Conservation (phyloP, 805 yeast genomes). For the Pichia heedii region DNA sequence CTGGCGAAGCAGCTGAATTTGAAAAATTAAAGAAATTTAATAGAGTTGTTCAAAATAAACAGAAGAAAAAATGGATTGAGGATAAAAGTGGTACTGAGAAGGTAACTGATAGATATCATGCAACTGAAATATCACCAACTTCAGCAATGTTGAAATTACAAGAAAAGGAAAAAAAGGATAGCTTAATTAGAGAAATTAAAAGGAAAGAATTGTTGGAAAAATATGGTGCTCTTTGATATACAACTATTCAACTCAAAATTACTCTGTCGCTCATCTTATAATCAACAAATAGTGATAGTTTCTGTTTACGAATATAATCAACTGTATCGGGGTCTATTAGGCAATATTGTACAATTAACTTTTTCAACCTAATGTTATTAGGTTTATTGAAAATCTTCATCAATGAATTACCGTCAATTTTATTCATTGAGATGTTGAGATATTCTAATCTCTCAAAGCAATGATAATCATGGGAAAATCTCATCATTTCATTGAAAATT, state of each 20-base stretch:
- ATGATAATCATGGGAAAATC: not conserved
- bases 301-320: not conserved
- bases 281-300: not conserved
- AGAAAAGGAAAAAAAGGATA: conserved; percentile 25
- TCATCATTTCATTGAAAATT: not conserved
- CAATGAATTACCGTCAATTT: not conserved
- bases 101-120: conserved; percentile 18
- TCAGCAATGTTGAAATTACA: conserved; percentile 31
- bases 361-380: not conserved
- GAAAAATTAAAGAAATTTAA: conserved; percentile 41
- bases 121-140: conserved; percentile 40
- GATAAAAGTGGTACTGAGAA: conserved; percentile 10
- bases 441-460: not conserved
- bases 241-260: too few species aligned
- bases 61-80: conserved; percentile 12
- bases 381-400: not conserved
- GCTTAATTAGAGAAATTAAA: conserved; percentile 21
- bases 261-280: conserved; percentile 6
- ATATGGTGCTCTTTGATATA: conserved; percentile 30
- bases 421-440: conserved; percentile 5
- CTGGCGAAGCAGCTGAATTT: conserved; percentile 50
- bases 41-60: conserved; percentile 15
- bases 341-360: conserved; percentile 1
- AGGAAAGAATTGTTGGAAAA: conserved; percentile 27
- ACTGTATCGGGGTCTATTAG: conserved; percentile 2